phyloP scores from a whole-genome alignment of 805 yeast species.

The Priceomyces medius region DNA sequence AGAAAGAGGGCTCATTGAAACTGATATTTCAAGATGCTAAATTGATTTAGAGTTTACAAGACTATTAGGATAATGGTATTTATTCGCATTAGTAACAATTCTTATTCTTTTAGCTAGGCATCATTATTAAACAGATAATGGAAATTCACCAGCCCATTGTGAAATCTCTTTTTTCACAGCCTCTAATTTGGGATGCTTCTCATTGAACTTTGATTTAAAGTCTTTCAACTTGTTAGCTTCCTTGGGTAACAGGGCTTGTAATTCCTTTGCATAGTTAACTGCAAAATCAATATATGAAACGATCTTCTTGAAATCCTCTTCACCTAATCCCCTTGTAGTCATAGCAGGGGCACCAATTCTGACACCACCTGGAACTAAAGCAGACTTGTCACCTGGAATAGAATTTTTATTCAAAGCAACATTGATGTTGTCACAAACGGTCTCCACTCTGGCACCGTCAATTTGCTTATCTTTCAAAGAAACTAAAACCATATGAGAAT shows the following conservation, averaged over 20 bases:
- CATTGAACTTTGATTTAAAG: constrained; percentile 81
- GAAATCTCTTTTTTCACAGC: constrained; percentile 74
- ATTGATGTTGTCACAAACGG: constrained; percentile 83
- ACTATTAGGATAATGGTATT: too few relatives aligned
- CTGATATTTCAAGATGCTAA: constrained; percentile 29
- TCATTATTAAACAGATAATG: constrained; percentile 48
- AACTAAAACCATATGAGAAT: constrained; percentile 86
- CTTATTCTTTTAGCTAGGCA: too few relatives aligned
- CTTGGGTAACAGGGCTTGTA: constrained; percentile 79
- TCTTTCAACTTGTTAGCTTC: constrained; percentile 95
- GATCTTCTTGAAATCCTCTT: constrained; percentile 74
- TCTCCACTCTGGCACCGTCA: constrained; percentile 96
- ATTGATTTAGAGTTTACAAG: constrained; percentile 11
- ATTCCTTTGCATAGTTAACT: constrained; percentile 68
- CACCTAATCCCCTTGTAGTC: constrained; percentile 92
- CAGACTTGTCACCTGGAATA: constrained; percentile 94
- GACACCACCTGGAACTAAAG: constrained; percentile 92
- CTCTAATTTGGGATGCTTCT: constrained; percentile 62
- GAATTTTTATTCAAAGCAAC: constrained; percentile 96
- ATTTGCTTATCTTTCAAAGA: constrained; percentile 75
- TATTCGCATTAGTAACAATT: too few relatives aligned
- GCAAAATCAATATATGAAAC: constrained; percentile 80
- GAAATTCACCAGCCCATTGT: constrained; percentile 89
- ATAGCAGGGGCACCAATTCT: constrained; percentile 98
- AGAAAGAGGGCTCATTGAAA: constrained; percentile 32